A percentile compares a stretch with the other conserved stretches of the same genome.
These are phyloP conservation scores for Aspergillus pseudoviridinutans DNA, from an alignment of 2,329 filamentous ascomycete genomes.

Conservation along the genomic window DNA sequence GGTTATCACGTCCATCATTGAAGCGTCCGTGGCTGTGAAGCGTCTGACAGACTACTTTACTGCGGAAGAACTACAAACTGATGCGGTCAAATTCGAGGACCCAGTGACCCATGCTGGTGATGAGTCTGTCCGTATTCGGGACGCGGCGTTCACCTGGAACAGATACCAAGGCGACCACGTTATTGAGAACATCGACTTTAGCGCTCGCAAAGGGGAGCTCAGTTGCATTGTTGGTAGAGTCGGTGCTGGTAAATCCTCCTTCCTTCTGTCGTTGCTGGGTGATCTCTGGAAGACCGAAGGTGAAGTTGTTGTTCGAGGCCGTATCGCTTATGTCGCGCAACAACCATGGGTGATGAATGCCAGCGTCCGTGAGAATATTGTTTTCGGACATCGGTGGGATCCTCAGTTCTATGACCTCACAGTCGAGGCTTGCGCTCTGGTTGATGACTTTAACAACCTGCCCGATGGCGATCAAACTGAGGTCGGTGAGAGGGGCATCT, in stretches of 20 bases:
- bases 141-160: constrained; percentile 94
- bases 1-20: constrained; percentile 95
- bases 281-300: constrained; percentile 89
- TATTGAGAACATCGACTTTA: constrained; percentile 80
- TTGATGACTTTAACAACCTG: constrained; percentile 85
- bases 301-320: constrained; percentile 75
- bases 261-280: constrained; percentile 82
- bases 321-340: constrained; percentile 87
- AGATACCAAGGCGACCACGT: constrained; percentile 66
- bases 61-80: constrained; percentile 83
- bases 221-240: constrained; percentile 91
- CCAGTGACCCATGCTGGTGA: constrained; percentile 74
- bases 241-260: constrained; percentile 90
- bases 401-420: constrained; percentile 92
- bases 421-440: constrained; percentile 81
- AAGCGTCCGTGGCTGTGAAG: constrained; percentile 86
- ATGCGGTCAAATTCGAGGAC: constrained; percentile 70
- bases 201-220: constrained; percentile 85
- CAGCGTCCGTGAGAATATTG: constrained; percentile 92
- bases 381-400: constrained; percentile 94
- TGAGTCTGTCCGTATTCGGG: constrained; percentile 75
- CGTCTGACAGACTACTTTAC: constrained; percentile 80
- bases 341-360: constrained; percentile 97
- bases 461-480: constrained; percentile 96
- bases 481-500: constrained; percentile 95